Evolutionary conservation across 305 asterid species (phyloP), one percentile per base, ranked within the genome.

Genomic region (Ilex paraguariensis): DNA sequence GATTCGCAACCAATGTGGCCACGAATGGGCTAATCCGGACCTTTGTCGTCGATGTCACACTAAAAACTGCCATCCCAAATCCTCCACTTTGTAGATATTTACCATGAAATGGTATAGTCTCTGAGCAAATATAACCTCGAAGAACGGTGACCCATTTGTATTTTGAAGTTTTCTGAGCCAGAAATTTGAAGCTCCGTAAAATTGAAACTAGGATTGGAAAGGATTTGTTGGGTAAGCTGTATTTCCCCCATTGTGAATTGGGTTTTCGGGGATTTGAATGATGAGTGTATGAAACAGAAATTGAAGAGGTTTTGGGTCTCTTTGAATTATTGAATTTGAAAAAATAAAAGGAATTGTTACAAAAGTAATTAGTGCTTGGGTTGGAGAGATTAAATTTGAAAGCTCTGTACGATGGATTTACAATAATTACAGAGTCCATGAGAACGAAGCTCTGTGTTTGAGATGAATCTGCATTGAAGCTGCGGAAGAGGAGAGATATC

Each of bases 1-100:
- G 96, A 69, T 91, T 91, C 40, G 93, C 83, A 0, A 91, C 90
- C 56, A 91, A 66, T 10, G 87, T 81, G 3, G 91, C 83, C 72
- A 91, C 83, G 21, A 91, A 60, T 10, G 97, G 97, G 51, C 93
- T 87, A 48, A 91, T 86, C 65, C 83, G 86, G 13, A 87, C 96
- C 81, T 78, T 87, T 2, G 97, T 95, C 4, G 93, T 81, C 3
- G 91, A 78, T 4, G 93, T 86, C 10, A 76, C 91, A 46, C 95
- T 85, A 84, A 90, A 77, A 30, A 90, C 75, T 28, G 91, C 89
- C 61, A 78, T 67, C 33, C 92, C 95, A 48, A 90, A 67, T 0
- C 85, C 85, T 21, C 90, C 96, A 61, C 73, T 84, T 63, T 82
- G 88, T 71, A 78, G 52, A 16, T 74, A 54, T 7, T 33, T 61